These are phyloP conservation scores for Neopestalotiopsis clavispora DNA, from an alignment of 2,329 filamentous ascomycete genomes.

Conservation along the genomic window DNA sequence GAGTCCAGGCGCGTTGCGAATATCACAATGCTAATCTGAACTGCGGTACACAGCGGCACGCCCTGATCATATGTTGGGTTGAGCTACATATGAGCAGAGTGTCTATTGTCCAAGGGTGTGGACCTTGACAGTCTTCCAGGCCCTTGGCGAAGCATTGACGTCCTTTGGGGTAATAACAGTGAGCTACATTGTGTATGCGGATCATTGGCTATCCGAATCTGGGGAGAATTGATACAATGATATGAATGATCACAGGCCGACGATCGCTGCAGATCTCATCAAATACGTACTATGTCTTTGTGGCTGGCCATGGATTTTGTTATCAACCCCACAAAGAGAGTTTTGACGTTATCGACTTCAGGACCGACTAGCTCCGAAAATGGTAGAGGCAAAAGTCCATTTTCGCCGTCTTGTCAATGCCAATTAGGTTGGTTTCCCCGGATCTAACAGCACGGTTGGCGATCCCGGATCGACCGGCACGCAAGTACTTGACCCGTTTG, in stretches of 20 bases:
- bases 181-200: not conserved
- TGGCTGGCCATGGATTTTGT: not conserved
- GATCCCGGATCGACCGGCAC: slow-evolving; percentile 13
- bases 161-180: not conserved
- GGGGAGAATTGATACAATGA: not conserved
- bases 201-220: not conserved
- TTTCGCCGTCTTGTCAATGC: not conserved
- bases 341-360: slow-evolving; percentile 7
- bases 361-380: not conserved
- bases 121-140: not conserved
- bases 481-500: not conserved
- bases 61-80: too few species aligned
- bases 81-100: not conserved
- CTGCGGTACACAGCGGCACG: not conserved
- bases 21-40: not conserved
- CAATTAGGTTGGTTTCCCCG: slow-evolving; percentile 10
- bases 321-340: slow-evolving; percentile 12
- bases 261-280: not conserved
- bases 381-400: not conserved
- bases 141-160: not conserved
- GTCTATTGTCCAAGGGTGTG: not conserved
- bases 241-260: not conserved
- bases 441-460: slow-evolving; percentile 5
- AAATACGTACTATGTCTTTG: not conserved
- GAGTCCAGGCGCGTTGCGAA: not conserved